Conservation (phyloP, 1,284 basidiomycete species). For the Amylostereum areolatum region DNA sequence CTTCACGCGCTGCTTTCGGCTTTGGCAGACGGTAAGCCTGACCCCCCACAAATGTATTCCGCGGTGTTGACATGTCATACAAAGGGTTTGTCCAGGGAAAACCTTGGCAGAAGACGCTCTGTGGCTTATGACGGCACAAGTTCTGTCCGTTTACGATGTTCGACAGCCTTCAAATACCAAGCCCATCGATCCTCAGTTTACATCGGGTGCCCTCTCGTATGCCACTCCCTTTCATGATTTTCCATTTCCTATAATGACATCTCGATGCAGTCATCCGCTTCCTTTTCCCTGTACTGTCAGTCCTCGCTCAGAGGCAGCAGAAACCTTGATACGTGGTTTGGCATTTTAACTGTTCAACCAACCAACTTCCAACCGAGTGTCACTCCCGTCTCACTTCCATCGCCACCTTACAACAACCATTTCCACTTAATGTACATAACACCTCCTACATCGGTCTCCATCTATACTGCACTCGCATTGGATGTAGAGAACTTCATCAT, state of each 20-base stretch:
- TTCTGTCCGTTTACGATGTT: not conserved
- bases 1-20: not conserved
- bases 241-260: conserved; percentile 4
- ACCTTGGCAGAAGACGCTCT: not conserved
- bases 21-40: not conserved
- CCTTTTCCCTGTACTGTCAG: conserved; percentile 9
- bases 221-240: not conserved
- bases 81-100: not conserved
- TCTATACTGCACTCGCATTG: too few species aligned
- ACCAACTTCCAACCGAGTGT: too few species aligned
- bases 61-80: too few species aligned
- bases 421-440: too few species aligned
- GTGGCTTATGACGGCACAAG: not conserved
- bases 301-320: conserved; percentile 8
- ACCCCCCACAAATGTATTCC: too few species aligned
- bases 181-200: not conserved
- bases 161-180: not conserved
- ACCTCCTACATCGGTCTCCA: too few species aligned
- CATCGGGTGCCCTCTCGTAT: conserved; percentile 10
- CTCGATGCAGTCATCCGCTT: conserved; percentile 8
- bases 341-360: too few species aligned
- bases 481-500: too few species aligned
- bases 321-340: too few species aligned
- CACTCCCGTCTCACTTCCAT: too few species aligned
- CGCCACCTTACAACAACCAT: too few species aligned